phyloP scores from a whole-genome alignment of 352 stramenopile species.

The Globisporangium parvum region DNA sequence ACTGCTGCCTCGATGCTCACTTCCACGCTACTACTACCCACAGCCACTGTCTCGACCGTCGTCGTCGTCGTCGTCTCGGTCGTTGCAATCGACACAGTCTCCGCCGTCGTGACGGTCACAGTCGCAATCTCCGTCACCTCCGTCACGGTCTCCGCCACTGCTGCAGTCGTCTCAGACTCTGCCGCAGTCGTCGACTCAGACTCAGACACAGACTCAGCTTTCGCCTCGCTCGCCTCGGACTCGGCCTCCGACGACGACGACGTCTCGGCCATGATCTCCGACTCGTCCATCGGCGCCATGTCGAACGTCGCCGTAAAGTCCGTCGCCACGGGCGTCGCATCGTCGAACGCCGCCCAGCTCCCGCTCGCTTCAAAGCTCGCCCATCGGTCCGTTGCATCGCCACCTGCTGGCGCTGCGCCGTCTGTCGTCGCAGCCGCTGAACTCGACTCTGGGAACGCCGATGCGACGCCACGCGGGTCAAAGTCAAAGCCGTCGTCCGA shows the following conservation, averaged over 20 bases:
- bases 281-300: conserved; percentile 41
- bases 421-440: background rate
- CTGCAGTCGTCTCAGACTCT: conserved; percentile 16
- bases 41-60: conserved; percentile 7
- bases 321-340: conserved; percentile 19
- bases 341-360: conserved; percentile 68
- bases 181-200: too few species aligned
- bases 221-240: too few species aligned
- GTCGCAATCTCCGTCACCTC: conserved; percentile 8
- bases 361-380: conserved; percentile 57
- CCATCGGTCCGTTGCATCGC: conserved; percentile 31
- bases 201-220: too few species aligned
- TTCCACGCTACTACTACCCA: conserved; percentile 13
- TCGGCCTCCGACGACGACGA: conserved; percentile 9
- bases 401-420: conserved; percentile 1
- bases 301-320: conserved; percentile 57
- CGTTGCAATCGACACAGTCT: conserved; percentile 5
- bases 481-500: conserved; percentile 28
- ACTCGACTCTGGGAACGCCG: background rate
- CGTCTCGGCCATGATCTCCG: conserved; percentile 22
- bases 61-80: conserved; percentile 6
- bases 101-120: conserved; percentile 1
- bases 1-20: conserved; percentile 6
- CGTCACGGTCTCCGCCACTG: conserved; percentile 16
- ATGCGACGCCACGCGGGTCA: conserved; percentile 15